Evolutionary conservation across 2,329 filamentous ascomycete genomes (phyloP), one percentile per base, ranked within the genome.

Genomic region (Exophiala spinifera): DNA sequence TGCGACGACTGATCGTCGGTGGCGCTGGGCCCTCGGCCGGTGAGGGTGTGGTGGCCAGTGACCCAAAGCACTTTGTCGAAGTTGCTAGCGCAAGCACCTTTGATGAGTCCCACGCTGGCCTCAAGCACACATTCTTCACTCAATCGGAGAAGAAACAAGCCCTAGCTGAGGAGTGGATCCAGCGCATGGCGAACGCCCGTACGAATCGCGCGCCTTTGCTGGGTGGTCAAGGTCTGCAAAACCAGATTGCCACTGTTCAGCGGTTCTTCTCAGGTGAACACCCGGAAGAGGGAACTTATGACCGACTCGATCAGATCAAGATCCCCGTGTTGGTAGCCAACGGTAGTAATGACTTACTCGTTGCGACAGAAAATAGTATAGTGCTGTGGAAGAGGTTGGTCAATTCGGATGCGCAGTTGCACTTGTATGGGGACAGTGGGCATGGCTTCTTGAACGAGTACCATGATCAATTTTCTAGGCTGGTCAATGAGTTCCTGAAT

Each of bases 1-100:
- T 76, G 0, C 69, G 73, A 1, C 69, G 70, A 15, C 63, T 78
- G 6, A 67, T 79, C 21, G 64, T 79, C 10, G 75, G 73, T 11
- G 76, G 76, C 1, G 75, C 76, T 2, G 69, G 57, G n/a, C 70
- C 74, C 0, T 76, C 73, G 46, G 62, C 62, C 3, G 56, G 51
- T 17, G 51, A 55, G 31, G 51, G 49, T 20, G 49, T 55, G 20
- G 39, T 47, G 17, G 42, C 42, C 14, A 43, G 43, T 20, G 48
- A 55, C n/a, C 47, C 47, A 21, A 50, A 58, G n/a, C 42, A 42
- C 28, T 46, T 55, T 23, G 21, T 40, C 19, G 50, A 50, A 37
- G 56, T 52, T 4, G 56, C 51, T 20, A 45, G 46, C 31, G 55
- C 25, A 10, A 10, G 21, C 4, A 58, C 50, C 17, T 25, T 34